These are phyloP conservation scores for Truncatella angustata DNA, from an alignment of 2,329 filamentous ascomycete species.

Conservation along the genomic window DNA sequence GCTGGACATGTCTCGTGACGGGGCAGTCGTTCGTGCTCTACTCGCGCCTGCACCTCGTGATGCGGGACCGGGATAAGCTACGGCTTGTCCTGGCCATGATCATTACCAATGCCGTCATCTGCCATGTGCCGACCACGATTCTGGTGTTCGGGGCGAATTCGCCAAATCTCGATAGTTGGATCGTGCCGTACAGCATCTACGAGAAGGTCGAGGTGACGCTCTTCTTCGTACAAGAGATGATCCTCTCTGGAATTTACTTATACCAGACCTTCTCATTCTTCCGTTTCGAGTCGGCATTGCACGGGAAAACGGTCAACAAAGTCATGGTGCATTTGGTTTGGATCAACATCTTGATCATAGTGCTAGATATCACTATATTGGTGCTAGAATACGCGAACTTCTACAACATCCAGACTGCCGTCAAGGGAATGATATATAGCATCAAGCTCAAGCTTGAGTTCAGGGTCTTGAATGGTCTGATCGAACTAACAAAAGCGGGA, in stretches of 20 bases:
- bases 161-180: background rate
- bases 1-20: conserved; percentile 54
- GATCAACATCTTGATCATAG: conserved; percentile 34
- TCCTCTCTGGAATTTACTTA: conserved; percentile 45
- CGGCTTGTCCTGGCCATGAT: conserved; percentile 50
- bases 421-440: conserved; percentile 18
- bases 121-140: conserved; percentile 49
- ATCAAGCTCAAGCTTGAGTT: conserved; percentile 18
- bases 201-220: conserved; percentile 49
- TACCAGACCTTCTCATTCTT: conserved; percentile 27
- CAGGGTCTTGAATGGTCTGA: conserved; percentile 15
- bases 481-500: conserved; percentile 13
- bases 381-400: conserved; percentile 17
- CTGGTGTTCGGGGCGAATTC: conserved; percentile 44
- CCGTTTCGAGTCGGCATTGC: background rate
- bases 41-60: conserved; percentile 53
- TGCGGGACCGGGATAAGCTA: conserved; percentile 42
- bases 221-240: conserved; percentile 46
- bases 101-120: conserved; percentile 42
- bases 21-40: conserved; percentile 56
- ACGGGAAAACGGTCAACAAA: conserved; percentile 17
- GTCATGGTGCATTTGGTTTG: conserved; percentile 35
- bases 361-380: conserved; percentile 30
- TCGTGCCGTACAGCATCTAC: conserved; percentile 33
- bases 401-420: conserved; percentile 19